Conservation (phyloP, 257 asterid genomes). For the Linderniella brevidens region DNA sequence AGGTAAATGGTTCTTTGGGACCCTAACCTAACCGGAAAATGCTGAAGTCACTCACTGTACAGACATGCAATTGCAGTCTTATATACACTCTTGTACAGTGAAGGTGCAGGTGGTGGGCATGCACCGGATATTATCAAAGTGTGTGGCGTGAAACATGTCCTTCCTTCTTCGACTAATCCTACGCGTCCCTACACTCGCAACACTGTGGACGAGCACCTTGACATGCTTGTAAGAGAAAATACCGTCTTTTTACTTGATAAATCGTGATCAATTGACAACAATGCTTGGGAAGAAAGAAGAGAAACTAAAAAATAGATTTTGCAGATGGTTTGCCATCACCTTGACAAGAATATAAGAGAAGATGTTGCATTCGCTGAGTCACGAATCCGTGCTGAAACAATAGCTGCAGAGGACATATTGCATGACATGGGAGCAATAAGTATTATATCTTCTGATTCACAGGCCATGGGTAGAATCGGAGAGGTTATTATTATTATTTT, state of each 20-base stretch:
- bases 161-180: slow-evolving; percentile 93
- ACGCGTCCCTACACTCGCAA: slow-evolving; percentile 85
- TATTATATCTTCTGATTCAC: slow-evolving; percentile 93
- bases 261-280: too few species aligned
- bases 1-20: slow-evolving; percentile 24
- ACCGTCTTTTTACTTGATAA: background rate
- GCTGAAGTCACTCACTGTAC: too few species aligned
- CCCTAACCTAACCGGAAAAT: background rate
- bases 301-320: slow-evolving; percentile 5
- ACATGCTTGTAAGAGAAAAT: slow-evolving; percentile 73
- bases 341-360: slow-evolving; percentile 75
- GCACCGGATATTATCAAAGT: slow-evolving; percentile 98
- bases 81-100: slow-evolving; percentile 28
- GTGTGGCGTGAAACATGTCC: slow-evolving; percentile 78
- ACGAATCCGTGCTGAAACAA: slow-evolving; percentile 93
- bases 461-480: slow-evolving; percentile 98
- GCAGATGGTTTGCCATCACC: slow-evolving; percentile 99
- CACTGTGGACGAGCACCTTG: slow-evolving; percentile 96
- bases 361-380: slow-evolving; percentile 99
- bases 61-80: background rate
- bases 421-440: slow-evolving; percentile 98
- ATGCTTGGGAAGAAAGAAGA: too few species aligned
- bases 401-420: slow-evolving; percentile 96
- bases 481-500: slow-evolving; percentile 35
- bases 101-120: slow-evolving; percentile 99